These are phyloP conservation scores for Didymella glomerata DNA, from an alignment of 2,329 filamentous ascomycete genomes.

Conservation along the genomic window DNA sequence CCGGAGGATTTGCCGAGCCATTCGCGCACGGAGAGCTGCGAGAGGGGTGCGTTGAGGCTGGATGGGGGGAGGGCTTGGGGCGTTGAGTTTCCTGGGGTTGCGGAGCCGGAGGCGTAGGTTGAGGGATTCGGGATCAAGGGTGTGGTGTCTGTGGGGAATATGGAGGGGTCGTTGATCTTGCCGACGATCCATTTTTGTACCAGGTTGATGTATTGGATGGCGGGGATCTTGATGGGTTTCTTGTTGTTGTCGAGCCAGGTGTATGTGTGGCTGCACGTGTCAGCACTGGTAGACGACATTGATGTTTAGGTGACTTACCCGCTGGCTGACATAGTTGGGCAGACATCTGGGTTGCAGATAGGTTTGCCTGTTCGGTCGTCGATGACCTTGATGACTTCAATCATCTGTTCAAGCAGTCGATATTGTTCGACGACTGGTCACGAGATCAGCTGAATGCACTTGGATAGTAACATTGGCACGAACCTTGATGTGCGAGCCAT, in stretches of 20 bases:
- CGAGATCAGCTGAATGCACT: slow-evolving; percentile 33
- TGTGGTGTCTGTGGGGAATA: slow-evolving; percentile 88
- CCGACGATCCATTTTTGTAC: slow-evolving; percentile 98
- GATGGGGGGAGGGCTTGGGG: slow-evolving; percentile 58
- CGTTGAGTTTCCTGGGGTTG: slow-evolving; percentile 53
- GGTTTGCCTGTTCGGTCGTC: slow-evolving; percentile 76
- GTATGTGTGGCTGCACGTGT: slow-evolving; percentile 74
- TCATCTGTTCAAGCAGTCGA: slow-evolving; percentile 86
- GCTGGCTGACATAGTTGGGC: slow-evolving; percentile 93
- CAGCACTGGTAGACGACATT: slow-evolving; percentile 11
- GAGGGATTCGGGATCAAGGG: slow-evolving; percentile 71
- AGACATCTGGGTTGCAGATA: slow-evolving; percentile 84
- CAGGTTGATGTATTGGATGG: slow-evolving; percentile 90
- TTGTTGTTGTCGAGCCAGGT: slow-evolving; percentile 92
- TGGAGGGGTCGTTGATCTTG: slow-evolving; percentile 88
- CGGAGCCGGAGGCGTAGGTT: slow-evolving; percentile 63
- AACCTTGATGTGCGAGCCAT: slow-evolving; percentile 95
- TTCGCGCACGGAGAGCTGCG: slow-evolving; percentile 70
- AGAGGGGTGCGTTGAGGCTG: slow-evolving; percentile 63
- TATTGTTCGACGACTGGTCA: slow-evolving; percentile 87
- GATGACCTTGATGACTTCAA: slow-evolving; percentile 85
- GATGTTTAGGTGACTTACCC: slow-evolving; percentile 65
- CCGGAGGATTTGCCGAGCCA: slow-evolving; percentile 94
- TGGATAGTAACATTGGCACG: slow-evolving; percentile 9
- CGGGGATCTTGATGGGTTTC: slow-evolving; percentile 89